Conservation (phyloP, 1,284 basidiomycete genomes). For the Pseudozyma flocculosa region DNA sequence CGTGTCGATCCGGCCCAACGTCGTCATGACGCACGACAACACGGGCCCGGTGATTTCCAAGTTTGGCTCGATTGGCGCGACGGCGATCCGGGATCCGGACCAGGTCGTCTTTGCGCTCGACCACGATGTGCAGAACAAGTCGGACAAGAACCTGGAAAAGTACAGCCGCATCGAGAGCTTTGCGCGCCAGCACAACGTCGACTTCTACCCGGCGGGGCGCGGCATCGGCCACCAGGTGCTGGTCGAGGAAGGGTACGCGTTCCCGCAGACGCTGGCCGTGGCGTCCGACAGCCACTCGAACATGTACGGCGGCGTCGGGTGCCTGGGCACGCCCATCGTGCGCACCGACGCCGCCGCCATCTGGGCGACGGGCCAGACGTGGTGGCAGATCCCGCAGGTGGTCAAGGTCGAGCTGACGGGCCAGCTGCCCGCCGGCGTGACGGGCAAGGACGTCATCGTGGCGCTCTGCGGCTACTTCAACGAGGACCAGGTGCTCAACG, state of each 20-base stretch:
- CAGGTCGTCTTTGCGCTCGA: slow-evolving; percentile 96
- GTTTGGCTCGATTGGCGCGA: slow-evolving; percentile 93
- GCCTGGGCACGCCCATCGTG: slow-evolving; percentile 88
- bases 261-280: slow-evolving; percentile 61
- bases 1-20: slow-evolving; percentile 95
- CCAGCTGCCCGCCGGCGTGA: slow-evolving; percentile 79
- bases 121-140: slow-evolving; percentile 97
- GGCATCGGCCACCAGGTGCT: slow-evolving; percentile 74
- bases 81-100: slow-evolving; percentile 74
- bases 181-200: slow-evolving; percentile 78
- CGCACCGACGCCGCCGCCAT: slow-evolving; percentile 83
- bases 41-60: slow-evolving; percentile 91
- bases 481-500: slow-evolving; percentile 94
- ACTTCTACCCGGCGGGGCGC: slow-evolving; percentile 95
- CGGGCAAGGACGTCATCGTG: slow-evolving; percentile 97
- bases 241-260: slow-evolving; percentile 56
- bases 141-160: slow-evolving; percentile 87
- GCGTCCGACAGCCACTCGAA: slow-evolving; percentile 97
- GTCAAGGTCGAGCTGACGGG: slow-evolving; percentile 91
- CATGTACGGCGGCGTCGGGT: slow-evolving; percentile 98
- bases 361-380: slow-evolving; percentile 98
- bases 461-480: slow-evolving; percentile 96
- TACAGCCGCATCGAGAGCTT: slow-evolving; percentile 91
- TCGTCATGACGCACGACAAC: slow-evolving; percentile 78
- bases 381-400: slow-evolving; percentile 99